Percentiles rank a stretch among this genome's conserved stretches.
phyloP scores from a whole-genome alignment of 1,139 yeast species.

The Saccharomycopsis phalli region DNA sequence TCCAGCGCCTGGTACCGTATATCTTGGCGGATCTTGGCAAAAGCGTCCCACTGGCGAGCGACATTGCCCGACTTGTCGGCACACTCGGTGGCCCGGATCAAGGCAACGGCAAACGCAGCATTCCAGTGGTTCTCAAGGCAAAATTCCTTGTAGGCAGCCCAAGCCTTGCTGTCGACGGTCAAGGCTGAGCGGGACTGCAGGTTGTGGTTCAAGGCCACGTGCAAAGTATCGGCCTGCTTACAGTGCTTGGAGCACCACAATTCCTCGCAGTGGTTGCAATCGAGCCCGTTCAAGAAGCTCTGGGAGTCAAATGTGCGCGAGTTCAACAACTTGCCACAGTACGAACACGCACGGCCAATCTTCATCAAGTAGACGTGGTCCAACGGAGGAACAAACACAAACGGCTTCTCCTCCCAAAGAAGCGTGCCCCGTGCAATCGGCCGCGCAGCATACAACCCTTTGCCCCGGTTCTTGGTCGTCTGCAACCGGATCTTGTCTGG shows the following conservation, averaged over 20 bases:
- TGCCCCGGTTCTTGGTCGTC: slow-evolving; percentile 39
- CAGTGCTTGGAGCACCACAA: slow-evolving; percentile 69
- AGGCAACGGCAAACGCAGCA: slow-evolving; percentile 58
- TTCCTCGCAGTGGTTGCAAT: slow-evolving; percentile 58
- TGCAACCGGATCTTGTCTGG: slow-evolving; percentile 40
- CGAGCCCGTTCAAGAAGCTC: slow-evolving; percentile 43
- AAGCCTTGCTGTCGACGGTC: slow-evolving; percentile 38
- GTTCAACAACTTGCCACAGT: slow-evolving; percentile 58
- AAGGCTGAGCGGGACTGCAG: slow-evolving; percentile 23
- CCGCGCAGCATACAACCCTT: slow-evolving; percentile 40
- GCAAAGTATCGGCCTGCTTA: slow-evolving; percentile 47
- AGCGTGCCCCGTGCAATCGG: slow-evolving; percentile 41
- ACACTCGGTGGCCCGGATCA: slow-evolving; percentile 41
- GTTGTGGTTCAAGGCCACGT: slow-evolving; percentile 51
- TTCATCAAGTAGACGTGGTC: slow-evolving; percentile 57
- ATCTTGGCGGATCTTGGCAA: slow-evolving; percentile 67
- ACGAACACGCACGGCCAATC: slow-evolving; percentile 66
- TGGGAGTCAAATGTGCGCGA: slow-evolving; percentile 21
- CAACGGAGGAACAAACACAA: slow-evolving; percentile 63
- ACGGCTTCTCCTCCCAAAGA: slow-evolving; percentile 55
- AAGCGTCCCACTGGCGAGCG: slow-evolving; percentile 41
- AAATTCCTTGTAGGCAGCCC: slow-evolving; percentile 49
- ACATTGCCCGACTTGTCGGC: slow-evolving; percentile 38
- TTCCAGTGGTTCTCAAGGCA: slow-evolving; percentile 61
- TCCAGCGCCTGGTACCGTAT: slow-evolving; percentile 52